Conservation (phyloP, 2,329 filamentous ascomycete genomes). For the Escovopsis weberi region DNA sequence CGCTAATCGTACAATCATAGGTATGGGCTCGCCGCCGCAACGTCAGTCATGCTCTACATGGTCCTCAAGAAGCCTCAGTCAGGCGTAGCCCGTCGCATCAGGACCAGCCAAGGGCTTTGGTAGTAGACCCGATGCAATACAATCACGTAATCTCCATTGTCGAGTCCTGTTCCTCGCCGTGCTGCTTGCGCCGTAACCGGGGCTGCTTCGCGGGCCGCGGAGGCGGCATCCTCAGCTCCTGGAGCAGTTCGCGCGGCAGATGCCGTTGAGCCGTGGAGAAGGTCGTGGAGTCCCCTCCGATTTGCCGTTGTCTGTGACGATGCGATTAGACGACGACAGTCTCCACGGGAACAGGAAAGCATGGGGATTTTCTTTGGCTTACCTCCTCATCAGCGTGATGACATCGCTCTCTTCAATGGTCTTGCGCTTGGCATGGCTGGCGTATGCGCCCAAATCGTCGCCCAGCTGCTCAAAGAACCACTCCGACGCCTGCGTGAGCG, state of each 20-base stretch:
- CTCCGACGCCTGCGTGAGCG: slow-evolving; percentile 67
- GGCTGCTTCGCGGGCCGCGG: slow-evolving; percentile 36
- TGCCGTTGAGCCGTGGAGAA: slow-evolving; percentile 78
- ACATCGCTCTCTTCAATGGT: slow-evolving; percentile 79
- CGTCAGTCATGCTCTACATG: slow-evolving; percentile 93
- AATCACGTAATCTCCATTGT: slow-evolving; percentile 21
- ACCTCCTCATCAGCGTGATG: slow-evolving; percentile 71
- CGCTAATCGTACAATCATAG: slow-evolving; percentile 27
- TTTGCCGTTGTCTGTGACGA: slow-evolving; percentile 60
- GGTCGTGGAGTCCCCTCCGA: slow-evolving; percentile 54
- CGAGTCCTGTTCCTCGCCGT: slow-evolving; percentile 20
- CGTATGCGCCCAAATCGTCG: slow-evolving; percentile 66
- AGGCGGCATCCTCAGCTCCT: slow-evolving; percentile 62
- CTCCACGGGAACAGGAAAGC: slow-evolving; percentile 7
- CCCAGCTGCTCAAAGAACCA: slow-evolving; percentile 87
- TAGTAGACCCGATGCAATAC: not conserved
- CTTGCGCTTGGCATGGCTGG: slow-evolving; percentile 67
- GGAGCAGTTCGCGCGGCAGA: slow-evolving; percentile 67
- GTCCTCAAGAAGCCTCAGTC: slow-evolving; percentile 75
- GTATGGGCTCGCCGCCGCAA: slow-evolving; percentile 76
- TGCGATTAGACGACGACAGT: not conserved
- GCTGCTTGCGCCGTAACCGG: slow-evolving; percentile 18
- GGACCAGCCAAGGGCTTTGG: slow-evolving; percentile 63
- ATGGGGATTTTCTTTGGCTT: slow-evolving; percentile 24
- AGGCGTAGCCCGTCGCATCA: slow-evolving; percentile 56